Percentiles rank a stretch among this genome's conserved stretches.
These are phyloP conservation scores for Prunus mira DNA, from an alignment of 306 rosid species.

Conservation along the genomic window DNA sequence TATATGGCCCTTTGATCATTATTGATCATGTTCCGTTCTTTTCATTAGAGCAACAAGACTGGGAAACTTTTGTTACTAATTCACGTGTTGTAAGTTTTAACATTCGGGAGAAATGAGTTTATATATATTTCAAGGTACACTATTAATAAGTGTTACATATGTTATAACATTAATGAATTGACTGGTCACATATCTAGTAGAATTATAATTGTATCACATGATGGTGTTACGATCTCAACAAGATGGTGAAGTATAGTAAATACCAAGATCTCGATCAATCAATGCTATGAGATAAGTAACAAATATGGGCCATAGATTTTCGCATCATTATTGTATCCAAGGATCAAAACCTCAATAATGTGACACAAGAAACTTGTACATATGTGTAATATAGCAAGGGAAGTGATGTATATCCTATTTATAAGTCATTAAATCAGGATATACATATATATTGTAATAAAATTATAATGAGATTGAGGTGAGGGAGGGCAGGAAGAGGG, in stretches of 20 bases:
- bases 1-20: neutral
- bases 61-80: neutral
- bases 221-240: neutral
- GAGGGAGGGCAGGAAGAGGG: conserved; percentile 39
- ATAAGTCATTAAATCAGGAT: neutral
- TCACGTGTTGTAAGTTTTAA: neutral
- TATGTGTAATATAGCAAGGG: neutral
- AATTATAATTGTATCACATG: neutral
- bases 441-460: neutral
- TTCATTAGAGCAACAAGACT: neutral
- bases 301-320: neutral
- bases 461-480: conserved; percentile 32
- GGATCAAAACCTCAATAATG: neutral
- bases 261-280: neutral
- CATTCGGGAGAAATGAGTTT: neutral
- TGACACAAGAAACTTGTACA: neutral
- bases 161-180: neutral
- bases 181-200: neutral
- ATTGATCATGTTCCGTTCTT: neutral
- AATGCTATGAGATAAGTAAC: neutral
- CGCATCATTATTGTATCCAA: neutral
- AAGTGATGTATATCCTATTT: neutral
- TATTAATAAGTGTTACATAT: neutral
- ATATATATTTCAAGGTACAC: neutral
- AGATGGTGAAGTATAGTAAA: no score